Base-by-base conservation (phyloP, 2,329 filamentous ascomycete genomes). In the Calonectria pseudoreteaudii region DNA sequence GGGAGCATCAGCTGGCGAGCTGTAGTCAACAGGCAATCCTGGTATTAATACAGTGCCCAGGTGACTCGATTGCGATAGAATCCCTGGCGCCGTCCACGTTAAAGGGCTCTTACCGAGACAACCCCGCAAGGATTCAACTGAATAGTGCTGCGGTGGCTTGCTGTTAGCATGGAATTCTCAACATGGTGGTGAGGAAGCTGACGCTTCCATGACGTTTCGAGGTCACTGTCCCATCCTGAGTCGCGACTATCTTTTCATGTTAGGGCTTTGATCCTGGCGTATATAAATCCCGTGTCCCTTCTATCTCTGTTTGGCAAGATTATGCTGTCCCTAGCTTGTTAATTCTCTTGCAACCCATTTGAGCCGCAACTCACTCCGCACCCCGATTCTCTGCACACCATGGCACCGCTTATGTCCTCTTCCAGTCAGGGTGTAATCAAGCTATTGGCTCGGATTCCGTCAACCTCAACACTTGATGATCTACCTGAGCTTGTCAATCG, bases 401-500 rank as follows among this genome's bases (percentile, higher is more conserved):
- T 68, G 50, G 66, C 50, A 5, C 66, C 66, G 26, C 16, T 58
- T 26, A 2, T 47, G 23, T 47, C 50, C 28, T 58, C 41, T 20
- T 26, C 66, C 26, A 26, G 18, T 13, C 20, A 58, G 23, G 34
- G 20, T 7, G 8, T 58, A 14, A 1, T 26, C 18, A 44, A 58
- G 16, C 11, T 58, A n/a, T 26, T 62, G 1, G 30, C 7, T 26
- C 18, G n/a, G 20, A 6, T 34, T 20, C 44, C 28, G 10, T 20
- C 52, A 11, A 60, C 66, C 1, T 53, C 38, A 8, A 68, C 66
- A 1, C 13, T 68, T 20, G 36, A 41, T 28, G 34, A 47, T 10
- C 38, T 26, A 20, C 52, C 66, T 26, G 13, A 26, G 3, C 52
- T 68, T 2, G 52, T 68, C 11, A 20, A 23, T 0, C 77, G 79